A percentile compares a stretch with the other conserved stretches of the same genome.
Conservation (phyloP, 768 basidiomycete species). For the Cystofilobasidium bisporidii region DNA sequence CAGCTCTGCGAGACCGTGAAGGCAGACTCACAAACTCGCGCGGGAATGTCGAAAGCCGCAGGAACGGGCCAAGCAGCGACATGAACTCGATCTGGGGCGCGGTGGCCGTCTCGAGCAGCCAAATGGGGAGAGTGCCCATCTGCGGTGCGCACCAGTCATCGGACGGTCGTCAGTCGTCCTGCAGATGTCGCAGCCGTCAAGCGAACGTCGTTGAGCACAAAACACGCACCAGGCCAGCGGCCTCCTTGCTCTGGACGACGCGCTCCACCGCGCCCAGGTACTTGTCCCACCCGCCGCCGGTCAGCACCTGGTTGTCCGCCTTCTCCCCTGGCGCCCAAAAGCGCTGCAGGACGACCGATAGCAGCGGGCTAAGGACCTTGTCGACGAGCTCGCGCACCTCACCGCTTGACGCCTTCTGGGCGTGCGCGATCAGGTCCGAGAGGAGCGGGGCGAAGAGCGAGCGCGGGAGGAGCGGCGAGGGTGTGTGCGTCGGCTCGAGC, state of each 20-base stretch:
- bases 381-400: constrained; percentile 64
- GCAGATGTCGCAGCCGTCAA: not conserved
- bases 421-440: constrained; percentile 52
- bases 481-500: constrained; percentile 48
- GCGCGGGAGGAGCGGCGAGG: constrained; percentile 40
- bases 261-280: constrained; percentile 70
- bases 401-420: constrained; percentile 9
- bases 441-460: constrained; percentile 72
- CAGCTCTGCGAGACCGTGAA: not conserved
- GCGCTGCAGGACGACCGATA: constrained; percentile 42
- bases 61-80: constrained; percentile 66
- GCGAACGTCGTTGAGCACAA: not conserved
- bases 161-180: not conserved
- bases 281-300: constrained; percentile 59
- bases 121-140: constrained; percentile 37
- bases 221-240: constrained; percentile 56
- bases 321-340: constrained; percentile 33
- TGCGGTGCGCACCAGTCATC: too few species aligned
- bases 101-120: constrained; percentile 34
- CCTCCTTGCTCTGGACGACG: constrained; percentile 67
- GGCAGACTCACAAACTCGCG: constrained; percentile 62
- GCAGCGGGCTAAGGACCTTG: constrained; percentile 64
- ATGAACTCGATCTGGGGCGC: constrained; percentile 45
- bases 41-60: constrained; percentile 75
- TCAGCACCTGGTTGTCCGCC: constrained; percentile 33